phyloP scores from a whole-genome alignment of 1,284 basidiomycete genomes.

The Melampsora americana region DNA sequence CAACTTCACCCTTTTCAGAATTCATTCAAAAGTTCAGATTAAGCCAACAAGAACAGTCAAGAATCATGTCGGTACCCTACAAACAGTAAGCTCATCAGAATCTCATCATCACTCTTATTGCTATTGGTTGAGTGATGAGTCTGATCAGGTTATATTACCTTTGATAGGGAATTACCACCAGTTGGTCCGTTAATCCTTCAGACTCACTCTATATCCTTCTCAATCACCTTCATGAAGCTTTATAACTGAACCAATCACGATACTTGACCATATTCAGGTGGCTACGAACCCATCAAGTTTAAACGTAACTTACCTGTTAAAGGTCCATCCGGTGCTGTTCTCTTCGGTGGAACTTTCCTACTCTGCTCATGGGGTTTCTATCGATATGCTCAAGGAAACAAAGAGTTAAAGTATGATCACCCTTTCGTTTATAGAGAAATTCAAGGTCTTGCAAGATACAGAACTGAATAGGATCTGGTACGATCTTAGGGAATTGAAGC shows the following conservation, averaged over 20 bases:
- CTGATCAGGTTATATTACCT: not conserved
- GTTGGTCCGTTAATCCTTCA: slow-evolving; percentile 12
- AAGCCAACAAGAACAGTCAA: no score
- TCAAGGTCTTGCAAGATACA: not conserved
- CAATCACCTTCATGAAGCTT: not conserved
- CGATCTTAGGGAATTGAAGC: slow-evolving; percentile 73
- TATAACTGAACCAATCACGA: not conserved
- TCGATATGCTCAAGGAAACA: slow-evolving; percentile 79
- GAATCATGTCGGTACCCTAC: slow-evolving; percentile 37
- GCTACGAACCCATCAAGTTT: slow-evolving; percentile 90
- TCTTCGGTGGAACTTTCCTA: slow-evolving; percentile 78
- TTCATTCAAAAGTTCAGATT: no score
- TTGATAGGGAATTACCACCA: slow-evolving; percentile 32
- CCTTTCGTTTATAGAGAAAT: not conserved
- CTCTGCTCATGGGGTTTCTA: slow-evolving; percentile 92
- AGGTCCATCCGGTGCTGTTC: slow-evolving; percentile 80
- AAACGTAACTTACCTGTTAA: slow-evolving; percentile 91
- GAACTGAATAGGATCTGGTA: not conserved
- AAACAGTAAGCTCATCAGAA: slow-evolving; percentile 28
- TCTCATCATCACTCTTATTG: not conserved
- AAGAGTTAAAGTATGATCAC: slow-evolving; percentile 77
- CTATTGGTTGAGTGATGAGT: not conserved
- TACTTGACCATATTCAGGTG: slow-evolving; percentile 59
- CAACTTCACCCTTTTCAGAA: no score
- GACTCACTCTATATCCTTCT: not conserved